These are phyloP conservation scores for Astragalus membranaceus DNA, from an alignment of 306 rosid species.

Conservation along the genomic window DNA sequence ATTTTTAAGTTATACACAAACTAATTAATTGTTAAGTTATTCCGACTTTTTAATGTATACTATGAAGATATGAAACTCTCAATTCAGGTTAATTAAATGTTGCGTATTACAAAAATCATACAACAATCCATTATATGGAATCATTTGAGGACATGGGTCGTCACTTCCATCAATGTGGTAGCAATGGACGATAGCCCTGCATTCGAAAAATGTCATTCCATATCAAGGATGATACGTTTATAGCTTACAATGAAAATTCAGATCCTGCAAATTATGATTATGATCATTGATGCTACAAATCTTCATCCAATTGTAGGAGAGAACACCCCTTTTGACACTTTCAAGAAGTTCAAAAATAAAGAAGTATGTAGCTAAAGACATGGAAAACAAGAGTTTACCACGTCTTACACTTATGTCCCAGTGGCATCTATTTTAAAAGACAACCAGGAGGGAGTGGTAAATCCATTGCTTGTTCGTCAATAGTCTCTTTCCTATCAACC, in stretches of 20 bases:
- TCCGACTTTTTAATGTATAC: too few relatives aligned
- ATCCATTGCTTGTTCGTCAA: neutral
- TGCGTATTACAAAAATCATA: neutral
- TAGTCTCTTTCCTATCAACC: neutral
- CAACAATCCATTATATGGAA: neutral
- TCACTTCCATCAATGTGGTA: neutral
- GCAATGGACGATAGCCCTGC: neutral
- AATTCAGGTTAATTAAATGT: too few relatives aligned
- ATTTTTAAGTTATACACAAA: too few relatives aligned
- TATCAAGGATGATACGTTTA: too few relatives aligned
- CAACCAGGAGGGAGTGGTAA: neutral
- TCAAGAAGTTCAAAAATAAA: neutral
- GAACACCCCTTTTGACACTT: neutral
- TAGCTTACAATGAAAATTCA: neutral
- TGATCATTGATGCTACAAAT: too few relatives aligned
- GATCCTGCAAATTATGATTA: too few relatives aligned
- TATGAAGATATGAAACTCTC: too few relatives aligned
- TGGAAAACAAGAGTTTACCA: neutral
- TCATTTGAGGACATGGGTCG: neutral
- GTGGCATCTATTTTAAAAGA: neutral
- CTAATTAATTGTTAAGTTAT: too few relatives aligned
- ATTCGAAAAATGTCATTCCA: neutral
- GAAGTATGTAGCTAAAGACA: neutral
- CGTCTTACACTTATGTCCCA: neutral
- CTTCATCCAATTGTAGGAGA: too few relatives aligned